phyloP scores from a whole-genome alignment of 441 rosid genomes.

The Gossypium schwendimanii region DNA sequence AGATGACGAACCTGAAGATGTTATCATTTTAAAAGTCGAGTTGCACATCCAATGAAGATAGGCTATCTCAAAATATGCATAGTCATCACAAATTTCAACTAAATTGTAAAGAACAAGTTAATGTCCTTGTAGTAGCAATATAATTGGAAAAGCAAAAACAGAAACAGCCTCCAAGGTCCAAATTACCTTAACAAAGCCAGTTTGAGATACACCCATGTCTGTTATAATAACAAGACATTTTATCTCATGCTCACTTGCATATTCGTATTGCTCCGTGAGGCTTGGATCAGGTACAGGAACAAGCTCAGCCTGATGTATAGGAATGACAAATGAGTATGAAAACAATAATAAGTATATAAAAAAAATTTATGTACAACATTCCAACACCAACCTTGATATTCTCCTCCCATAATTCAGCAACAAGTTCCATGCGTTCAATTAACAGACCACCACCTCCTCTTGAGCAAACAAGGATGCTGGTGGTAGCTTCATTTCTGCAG shows the following conservation, averaged over 20 bases:
- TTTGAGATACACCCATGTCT: slow-evolving; percentile 66
- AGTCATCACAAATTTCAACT: background rate
- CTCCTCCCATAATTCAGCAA: slow-evolving; percentile 78
- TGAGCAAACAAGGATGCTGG: slow-evolving; percentile 81
- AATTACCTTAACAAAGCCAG: slow-evolving; percentile 66
- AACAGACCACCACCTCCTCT: slow-evolving; percentile 96
- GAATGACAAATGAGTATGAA: slow-evolving; percentile 20
- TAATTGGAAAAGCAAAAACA: background rate
- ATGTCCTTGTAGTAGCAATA: background rate
- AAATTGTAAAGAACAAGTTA: background rate
- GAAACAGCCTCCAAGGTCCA: slow-evolving; percentile 1
- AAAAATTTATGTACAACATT: background rate
- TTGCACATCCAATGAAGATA: background rate
- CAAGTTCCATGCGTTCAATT: slow-evolving; percentile 87
- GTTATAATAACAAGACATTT: slow-evolving; percentile 78
- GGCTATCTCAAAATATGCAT: background rate
- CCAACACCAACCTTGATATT: slow-evolving; percentile 60
- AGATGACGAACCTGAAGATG: slow-evolving; percentile 67
- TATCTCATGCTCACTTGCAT: slow-evolving; percentile 86
- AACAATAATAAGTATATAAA: background rate
- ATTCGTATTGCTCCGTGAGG: slow-evolving; percentile 92
- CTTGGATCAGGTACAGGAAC: slow-evolving; percentile 89
- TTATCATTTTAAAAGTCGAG: background rate
- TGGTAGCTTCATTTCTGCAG: slow-evolving; percentile 57
- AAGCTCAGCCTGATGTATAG: slow-evolving; percentile 63